Evolutionary conservation across 1,139 yeast species (phyloP).

Genomic region (Komagataea norvegica): DNA sequence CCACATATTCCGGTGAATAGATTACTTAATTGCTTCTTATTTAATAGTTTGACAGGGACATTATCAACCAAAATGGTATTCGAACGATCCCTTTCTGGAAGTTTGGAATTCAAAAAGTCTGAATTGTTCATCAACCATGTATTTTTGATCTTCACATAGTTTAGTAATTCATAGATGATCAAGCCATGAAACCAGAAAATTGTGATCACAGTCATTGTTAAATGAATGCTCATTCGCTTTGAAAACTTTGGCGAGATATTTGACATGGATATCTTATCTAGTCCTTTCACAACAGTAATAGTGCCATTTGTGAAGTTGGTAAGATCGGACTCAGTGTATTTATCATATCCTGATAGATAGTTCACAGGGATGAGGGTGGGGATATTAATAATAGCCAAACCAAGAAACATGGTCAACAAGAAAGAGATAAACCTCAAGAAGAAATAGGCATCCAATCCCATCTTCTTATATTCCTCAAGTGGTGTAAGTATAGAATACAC

Average conservation of each 20-base stretch:
- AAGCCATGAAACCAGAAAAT: conserved; percentile 51
- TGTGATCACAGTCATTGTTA: conserved; percentile 47
- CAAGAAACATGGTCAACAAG: conserved; percentile 43
- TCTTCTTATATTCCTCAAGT: conserved; percentile 39
- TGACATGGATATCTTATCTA: conserved; percentile 58
- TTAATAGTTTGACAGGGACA: conserved; percentile 38
- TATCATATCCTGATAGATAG: conserved; percentile 36
- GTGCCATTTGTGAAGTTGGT: conserved; percentile 22
- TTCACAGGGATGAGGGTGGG: conserved; percentile 56
- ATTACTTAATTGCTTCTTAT: conserved; percentile 31
- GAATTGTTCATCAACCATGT: conserved; percentile 29
- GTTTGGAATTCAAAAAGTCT: conserved; percentile 28
- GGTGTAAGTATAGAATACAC: conserved; percentile 37
- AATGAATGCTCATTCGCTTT: conserved; percentile 46
- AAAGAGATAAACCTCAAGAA: conserved; percentile 51
- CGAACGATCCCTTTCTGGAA: conserved; percentile 29
- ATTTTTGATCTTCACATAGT: conserved; percentile 43
- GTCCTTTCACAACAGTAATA: conserved; percentile 37
- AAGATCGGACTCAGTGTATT: conserved; percentile 16
- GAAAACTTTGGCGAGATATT: conserved; percentile 50
- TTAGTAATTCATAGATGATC: conserved; percentile 45
- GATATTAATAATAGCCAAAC: conserved; percentile 47
- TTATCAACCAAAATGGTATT: conserved; percentile 45
- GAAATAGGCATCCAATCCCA: conserved; percentile 65
- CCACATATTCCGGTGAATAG: conserved; percentile 26